Percentiles rank a stretch among this genome's conserved stretches.
Conservation (phyloP, 495 filamentous ascomycete species). For the Parachaetomium inaequale region DNA sequence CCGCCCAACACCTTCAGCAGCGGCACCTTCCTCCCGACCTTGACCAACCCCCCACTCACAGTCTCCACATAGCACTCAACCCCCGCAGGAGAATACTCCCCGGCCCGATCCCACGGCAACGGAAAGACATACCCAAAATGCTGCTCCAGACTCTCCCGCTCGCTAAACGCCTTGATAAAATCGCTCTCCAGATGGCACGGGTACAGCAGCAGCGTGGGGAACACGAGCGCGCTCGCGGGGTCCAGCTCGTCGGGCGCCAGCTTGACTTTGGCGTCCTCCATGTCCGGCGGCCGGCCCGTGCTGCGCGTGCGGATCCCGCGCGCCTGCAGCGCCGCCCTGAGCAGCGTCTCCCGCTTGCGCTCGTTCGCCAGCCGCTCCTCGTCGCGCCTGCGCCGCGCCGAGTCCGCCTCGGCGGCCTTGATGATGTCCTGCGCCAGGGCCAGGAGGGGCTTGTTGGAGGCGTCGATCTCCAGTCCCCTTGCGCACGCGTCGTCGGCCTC, state of each 20-base stretch:
- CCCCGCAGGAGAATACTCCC: conserved; percentile 57
- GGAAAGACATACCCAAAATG: conserved; percentile 79
- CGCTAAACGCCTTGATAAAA: conserved; percentile 81
- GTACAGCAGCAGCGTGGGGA: conserved; percentile 82
- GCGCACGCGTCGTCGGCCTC: conserved; percentile 74
- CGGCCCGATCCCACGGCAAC: conserved; percentile 72
- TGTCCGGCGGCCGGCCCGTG: conserved; percentile 71
- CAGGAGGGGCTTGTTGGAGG: conserved; percentile 54
- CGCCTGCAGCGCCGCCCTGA: conserved; percentile 68
- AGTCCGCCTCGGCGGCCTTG: conserved; percentile 36
- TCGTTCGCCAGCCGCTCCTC: conserved; percentile 47
- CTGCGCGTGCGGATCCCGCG: conserved; percentile 63
- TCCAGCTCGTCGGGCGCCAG: conserved; percentile 72
- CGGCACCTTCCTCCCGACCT: conserved; percentile 80
- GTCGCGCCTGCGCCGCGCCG: conserved; percentile 41
- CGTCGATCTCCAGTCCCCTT: conserved; percentile 66
- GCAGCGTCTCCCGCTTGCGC: conserved; percentile 53
- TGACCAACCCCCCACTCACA: conserved; percentile 70
- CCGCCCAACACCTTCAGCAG: conserved; percentile 68
- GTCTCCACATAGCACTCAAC: conserved; percentile 96
- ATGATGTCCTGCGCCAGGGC: conserved; percentile 53
- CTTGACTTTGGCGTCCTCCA: conserved; percentile 69
- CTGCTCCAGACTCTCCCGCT: conserved; percentile 63
- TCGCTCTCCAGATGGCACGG: conserved; percentile 73
- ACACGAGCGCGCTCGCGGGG: conserved; percentile 61